phyloP scores from a whole-genome alignment of 495 filamentous ascomycete genomes.

The Penicillium canescens region DNA sequence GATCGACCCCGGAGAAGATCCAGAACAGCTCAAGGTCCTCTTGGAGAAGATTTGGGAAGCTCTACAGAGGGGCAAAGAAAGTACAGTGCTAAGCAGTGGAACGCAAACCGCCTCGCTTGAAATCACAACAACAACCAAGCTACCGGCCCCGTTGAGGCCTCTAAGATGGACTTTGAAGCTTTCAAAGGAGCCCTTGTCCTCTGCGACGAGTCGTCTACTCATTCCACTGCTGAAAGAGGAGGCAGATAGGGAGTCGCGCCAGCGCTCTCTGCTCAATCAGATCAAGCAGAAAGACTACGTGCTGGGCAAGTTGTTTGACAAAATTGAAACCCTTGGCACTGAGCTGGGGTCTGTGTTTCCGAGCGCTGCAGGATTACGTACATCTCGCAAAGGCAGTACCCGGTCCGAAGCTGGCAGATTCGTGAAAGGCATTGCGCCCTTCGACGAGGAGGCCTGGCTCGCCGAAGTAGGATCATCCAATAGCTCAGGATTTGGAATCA shows the following conservation, averaged over 20 bases:
- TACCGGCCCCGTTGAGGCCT: constrained; percentile 68
- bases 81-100: constrained; percentile 28
- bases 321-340: constrained; percentile 66
- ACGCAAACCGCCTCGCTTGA: constrained; percentile 41
- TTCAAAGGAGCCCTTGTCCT: constrained; percentile 50
- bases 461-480: constrained; percentile 22
- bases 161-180: constrained; percentile 70
- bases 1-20: constrained; percentile 83
- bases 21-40: constrained; percentile 69
- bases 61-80: constrained; percentile 48
- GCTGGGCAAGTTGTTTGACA: constrained; percentile 74
- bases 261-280: constrained; percentile 55
- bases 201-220: constrained; percentile 61
- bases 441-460: constrained; percentile 46
- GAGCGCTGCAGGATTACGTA: constrained; percentile 50
- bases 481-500: constrained; percentile 20
- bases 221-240: constrained; percentile 67
- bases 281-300: constrained; percentile 78
- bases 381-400: constrained; percentile 31
- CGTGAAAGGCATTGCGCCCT: constrained; percentile 48
- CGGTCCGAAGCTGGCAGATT: constrained; percentile 37
- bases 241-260: constrained; percentile 49
- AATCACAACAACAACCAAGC: constrained; percentile 56
- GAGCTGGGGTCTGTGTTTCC: constrained; percentile 73
- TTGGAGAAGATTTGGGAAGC: constrained; percentile 69